These are phyloP conservation scores for Hypoxylon sp. DNA, from an alignment of 2,329 filamentous ascomycete genomes.

Conservation along the genomic window DNA sequence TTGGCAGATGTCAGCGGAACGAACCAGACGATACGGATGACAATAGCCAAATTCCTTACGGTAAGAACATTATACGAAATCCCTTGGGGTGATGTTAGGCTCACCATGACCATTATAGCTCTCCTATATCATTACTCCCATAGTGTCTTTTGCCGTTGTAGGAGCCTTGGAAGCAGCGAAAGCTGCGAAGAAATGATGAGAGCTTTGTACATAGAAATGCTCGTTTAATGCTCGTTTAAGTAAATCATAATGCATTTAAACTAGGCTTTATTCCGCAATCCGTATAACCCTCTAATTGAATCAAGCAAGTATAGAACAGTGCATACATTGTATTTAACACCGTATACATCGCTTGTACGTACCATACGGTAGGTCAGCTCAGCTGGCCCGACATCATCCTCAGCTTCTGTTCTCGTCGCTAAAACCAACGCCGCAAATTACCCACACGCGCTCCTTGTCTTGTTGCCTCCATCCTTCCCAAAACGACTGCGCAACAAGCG, in stretches of 20 bases:
- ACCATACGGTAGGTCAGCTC: slow-evolving; percentile 13
- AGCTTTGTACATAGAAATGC: not conserved
- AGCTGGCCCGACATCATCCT: slow-evolving; percentile 28
- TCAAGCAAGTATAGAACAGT: not conserved
- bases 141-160: slow-evolving; percentile 44
- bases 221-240: too few species aligned
- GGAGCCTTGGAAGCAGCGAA: slow-evolving; percentile 44
- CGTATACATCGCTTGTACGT: not conserved
- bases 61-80: slow-evolving; percentile 17
- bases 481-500: slow-evolving; percentile 32
- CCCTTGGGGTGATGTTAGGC: not conserved
- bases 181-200: slow-evolving; percentile 28
- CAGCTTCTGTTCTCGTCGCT: slow-evolving; percentile 29
- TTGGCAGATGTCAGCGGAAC: slow-evolving; percentile 59
- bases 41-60: slow-evolving; percentile 46
- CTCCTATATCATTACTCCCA: slow-evolving; percentile 44
- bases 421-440: slow-evolving; percentile 32
- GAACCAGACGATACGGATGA: slow-evolving; percentile 41
- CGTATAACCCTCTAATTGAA: not conserved
- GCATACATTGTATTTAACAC: slow-evolving; percentile 7
- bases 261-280: not conserved
- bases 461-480: slow-evolving; percentile 20
- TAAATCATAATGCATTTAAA: not conserved
- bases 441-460: slow-evolving; percentile 22
- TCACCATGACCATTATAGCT: slow-evolving; percentile 35